Evolutionary conservation across 176 grass and related monocot genomes (phyloP), one percentile per base, ranked within the genome.

Genomic region (Phragmites australis): DNA sequence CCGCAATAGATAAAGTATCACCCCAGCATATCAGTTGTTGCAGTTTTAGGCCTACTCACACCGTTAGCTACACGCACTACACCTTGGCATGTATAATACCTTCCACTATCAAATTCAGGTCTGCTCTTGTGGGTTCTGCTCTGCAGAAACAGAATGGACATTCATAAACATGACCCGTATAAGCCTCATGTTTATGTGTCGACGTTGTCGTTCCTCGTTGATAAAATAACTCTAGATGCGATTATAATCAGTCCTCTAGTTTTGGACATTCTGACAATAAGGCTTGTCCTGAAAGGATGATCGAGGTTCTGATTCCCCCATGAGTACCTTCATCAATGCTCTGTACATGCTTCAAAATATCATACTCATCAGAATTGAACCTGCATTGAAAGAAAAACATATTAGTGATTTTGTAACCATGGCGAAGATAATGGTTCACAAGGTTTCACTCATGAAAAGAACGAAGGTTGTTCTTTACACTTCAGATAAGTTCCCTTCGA

Each of bases 401-500:
- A 32, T 32, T n/a, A n/a, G n/a, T 1, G 4, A 21, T 32, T 59
- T 29, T 51, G 9, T 22, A 63, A 77, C 62, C 27, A 56, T 51
- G 13, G 6, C 23, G 21, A 21, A 62, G 5, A 39, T 13, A 68
- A 8, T 69, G 6, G 10, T 21, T 41, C 50, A 22, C 50, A 55
- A 21, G 6, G 0, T 4, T 45, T 50, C 17, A 48, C 23, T 77
- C 29, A 71, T 42, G 17, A 62, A 76, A 81, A 67, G 13, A 76
- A 34, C 68, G 25, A 42, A n/a, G 40, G 40, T 56, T 15, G 65
- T n/a, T 57, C 9, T 54, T 68, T 86, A 85, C 86, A 75, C 37
- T 77, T 74, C 85, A 46, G 84, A 23, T 42, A 64, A 68, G 34
- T 83, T 78, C 12, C 50, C 73, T 76, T 75, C 46, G 34, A 49